Conservation (phyloP, 1,284 basidiomycete species). For the Ustilago shanxiensis region DNA sequence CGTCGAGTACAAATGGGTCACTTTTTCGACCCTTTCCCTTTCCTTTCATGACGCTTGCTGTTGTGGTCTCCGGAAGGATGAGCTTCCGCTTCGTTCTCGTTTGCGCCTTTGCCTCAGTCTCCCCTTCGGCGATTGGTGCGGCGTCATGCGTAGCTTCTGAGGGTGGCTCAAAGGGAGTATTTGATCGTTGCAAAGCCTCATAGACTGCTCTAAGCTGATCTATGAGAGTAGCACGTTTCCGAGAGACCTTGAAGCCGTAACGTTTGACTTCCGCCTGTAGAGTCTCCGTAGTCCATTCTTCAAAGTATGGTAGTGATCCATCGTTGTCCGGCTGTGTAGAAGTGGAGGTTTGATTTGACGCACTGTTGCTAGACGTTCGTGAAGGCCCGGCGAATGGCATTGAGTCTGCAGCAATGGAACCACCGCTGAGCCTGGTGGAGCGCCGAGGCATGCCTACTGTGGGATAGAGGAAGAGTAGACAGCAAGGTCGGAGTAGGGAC, state of each 20-base stretch:
- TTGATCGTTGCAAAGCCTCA: constrained; percentile 18
- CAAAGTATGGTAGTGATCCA: constrained; percentile 11
- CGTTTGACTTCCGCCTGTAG: constrained; percentile 43
- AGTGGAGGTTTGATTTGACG: neutral
- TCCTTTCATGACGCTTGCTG: neutral
- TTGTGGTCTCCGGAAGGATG: constrained; percentile 8
- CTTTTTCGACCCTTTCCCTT: constrained; percentile 41
- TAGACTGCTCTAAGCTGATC: constrained; percentile 43
- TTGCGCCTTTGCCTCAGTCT: neutral
- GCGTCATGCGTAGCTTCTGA: neutral
- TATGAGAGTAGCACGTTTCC: constrained; percentile 31
- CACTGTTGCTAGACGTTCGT: neutral
- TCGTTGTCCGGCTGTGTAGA: neutral
- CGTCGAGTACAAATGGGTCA: constrained; percentile 37
- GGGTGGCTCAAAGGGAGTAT: constrained; percentile 8
- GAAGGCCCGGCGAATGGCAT: constrained; percentile 3
- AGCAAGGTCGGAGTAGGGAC: neutral
- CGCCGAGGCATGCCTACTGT: constrained; percentile 18
- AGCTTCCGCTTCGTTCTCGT: constrained; percentile 5
- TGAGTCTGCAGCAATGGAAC: neutral
- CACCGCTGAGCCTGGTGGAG: constrained; percentile 14
- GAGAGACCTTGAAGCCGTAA: constrained; percentile 47
- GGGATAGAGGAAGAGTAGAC: constrained; percentile 8
- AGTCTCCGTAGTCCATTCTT: constrained; percentile 26
- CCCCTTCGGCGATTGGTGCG: neutral